Evolutionary conservation across 208 protist genomes (phyloP).

Genomic region (Porcisia deanei): DNA sequence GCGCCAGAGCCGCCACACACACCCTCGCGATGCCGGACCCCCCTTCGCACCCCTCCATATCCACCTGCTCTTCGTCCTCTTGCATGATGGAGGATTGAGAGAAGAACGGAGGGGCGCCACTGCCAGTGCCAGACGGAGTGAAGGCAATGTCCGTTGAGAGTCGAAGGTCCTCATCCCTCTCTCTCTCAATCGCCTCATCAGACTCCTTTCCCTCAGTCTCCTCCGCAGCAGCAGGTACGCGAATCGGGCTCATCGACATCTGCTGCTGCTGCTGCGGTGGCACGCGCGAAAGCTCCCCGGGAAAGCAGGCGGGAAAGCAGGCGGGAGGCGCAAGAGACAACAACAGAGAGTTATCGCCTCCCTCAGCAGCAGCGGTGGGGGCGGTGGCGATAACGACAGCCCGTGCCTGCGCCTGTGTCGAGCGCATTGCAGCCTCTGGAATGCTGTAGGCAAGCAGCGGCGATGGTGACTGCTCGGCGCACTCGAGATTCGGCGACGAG

Average conservation of each 20-base stretch:
- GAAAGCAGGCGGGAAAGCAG: neutral
- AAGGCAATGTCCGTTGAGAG: conserved; percentile 73
- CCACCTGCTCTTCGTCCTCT: conserved; percentile 18
- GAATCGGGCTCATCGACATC: too few species aligned
- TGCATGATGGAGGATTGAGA: conserved; percentile 31
- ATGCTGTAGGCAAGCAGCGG: neutral
- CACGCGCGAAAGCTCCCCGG: neutral
- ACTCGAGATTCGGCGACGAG: neutral
- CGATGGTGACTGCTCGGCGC: neutral
- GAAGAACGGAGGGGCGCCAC: conserved; percentile 17
- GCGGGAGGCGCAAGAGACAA: neutral
- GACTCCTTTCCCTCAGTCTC: conserved; percentile 20
- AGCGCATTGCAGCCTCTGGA: neutral
- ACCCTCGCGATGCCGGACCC: neutral
- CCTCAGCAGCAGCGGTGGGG: neutral
- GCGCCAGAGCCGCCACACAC: neutral
- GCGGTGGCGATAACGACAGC: neutral
- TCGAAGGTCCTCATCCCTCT: conserved; percentile 64
- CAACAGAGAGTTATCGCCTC: neutral
- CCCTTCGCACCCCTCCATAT: neutral
- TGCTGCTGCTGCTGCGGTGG: neutral
- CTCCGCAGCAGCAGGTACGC: neutral
- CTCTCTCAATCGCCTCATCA: conserved; percentile 38
- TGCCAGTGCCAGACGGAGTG: conserved; percentile 35
- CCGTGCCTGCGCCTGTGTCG: neutral